Base-by-base conservation (phyloP, 164 flowering plant genomes). In the Sextonia rubra region DNA sequence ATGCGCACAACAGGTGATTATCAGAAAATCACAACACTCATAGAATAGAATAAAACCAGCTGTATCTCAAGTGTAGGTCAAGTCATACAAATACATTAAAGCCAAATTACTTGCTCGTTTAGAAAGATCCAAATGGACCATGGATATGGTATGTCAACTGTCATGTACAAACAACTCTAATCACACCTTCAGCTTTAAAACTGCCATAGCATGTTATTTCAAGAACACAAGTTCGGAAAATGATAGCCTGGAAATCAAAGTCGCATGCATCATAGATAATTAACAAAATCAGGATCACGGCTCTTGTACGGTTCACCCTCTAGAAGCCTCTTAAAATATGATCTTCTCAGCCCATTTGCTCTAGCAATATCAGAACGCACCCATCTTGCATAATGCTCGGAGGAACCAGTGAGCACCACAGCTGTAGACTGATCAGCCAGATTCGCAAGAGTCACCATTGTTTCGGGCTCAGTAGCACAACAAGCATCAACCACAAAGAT, bases 401-500 rank as follows among this genome's bases (percentile, higher is more conserved):
- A 74, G 3, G 82, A 73, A 70, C 87, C 87, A 49, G 84, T 80
- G 9, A 85, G 80, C 52, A 85, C 71, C 0, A 86, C 89, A 4
- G 60, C 25, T 0, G 89, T 85, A 3, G 63, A 71, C 29, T 74
- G 69, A 26, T 69, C 32, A n/a, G 78, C 85, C 32, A 86, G 75
- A 61, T 79, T 80, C 27, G 77, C 70, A 47, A 84, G 73, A 58
- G 83, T 44, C 64, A 86, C 76, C 78, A 82, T 63, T n/a, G 64
- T 47, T 69, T 86, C 87, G 11, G 87, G 89, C 71, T 86, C 87
- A 29, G 77, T 83, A 26, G 79, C 82, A 30, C 78, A 76, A 55
- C 84, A 80, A 26, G 83, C 83, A 75, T 85, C 87, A 48, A 84
- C 78, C 65, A 84, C 64, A 63, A 84, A 84, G 44, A 86, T 83